phyloP scores from a whole-genome alignment of 2,329 filamentous ascomycete genomes.

The Dendryphion nanum region DNA sequence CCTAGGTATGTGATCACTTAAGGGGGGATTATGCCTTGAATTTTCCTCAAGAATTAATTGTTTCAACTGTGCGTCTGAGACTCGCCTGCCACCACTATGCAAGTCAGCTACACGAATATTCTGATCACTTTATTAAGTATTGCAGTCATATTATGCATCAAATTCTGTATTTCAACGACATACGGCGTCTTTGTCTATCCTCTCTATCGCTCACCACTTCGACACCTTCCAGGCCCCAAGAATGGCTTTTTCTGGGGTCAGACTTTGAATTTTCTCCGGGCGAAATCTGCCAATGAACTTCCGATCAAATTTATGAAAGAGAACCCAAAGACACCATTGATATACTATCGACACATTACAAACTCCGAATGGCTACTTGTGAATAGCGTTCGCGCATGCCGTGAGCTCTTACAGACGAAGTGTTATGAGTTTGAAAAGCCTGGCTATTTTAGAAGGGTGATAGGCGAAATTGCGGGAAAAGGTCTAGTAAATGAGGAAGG shows the following conservation, averaged over 20 bases:
- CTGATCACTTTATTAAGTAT: too few species aligned
- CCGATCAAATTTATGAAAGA: conserved; percentile 8
- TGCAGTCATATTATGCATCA: too few species aligned
- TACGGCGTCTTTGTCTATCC: conserved; percentile 16
- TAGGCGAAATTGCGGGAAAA: conserved; percentile 13
- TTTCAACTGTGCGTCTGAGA: too few species aligned
- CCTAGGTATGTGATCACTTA: too few species aligned
- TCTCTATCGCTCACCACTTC: conserved; percentile 14
- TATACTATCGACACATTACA: conserved; percentile 12
- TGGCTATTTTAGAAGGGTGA: conserved; percentile 9
- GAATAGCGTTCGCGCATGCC: conserved; percentile 10
- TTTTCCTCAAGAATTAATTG: too few species aligned
- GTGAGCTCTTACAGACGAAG: conserved; percentile 12
- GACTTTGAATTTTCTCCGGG: conserved; percentile 10
- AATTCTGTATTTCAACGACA: too few species aligned
- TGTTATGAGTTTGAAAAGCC: conserved; percentile 15
- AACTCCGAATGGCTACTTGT: conserved; percentile 12
- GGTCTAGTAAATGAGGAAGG: conserved; percentile 10
- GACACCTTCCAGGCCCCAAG: conserved; percentile 13
- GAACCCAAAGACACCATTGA: conserved; percentile 10
- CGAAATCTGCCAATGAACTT: conserved; percentile 9
- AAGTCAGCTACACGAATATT: too few species aligned
- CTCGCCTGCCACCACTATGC: too few species aligned
- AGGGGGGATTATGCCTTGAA: too few species aligned
- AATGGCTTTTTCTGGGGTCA: conserved; percentile 9